Evolutionary conservation across 2,329 filamentous ascomycete species (phyloP).

Genomic region (Ascocoryne sarcoides): DNA sequence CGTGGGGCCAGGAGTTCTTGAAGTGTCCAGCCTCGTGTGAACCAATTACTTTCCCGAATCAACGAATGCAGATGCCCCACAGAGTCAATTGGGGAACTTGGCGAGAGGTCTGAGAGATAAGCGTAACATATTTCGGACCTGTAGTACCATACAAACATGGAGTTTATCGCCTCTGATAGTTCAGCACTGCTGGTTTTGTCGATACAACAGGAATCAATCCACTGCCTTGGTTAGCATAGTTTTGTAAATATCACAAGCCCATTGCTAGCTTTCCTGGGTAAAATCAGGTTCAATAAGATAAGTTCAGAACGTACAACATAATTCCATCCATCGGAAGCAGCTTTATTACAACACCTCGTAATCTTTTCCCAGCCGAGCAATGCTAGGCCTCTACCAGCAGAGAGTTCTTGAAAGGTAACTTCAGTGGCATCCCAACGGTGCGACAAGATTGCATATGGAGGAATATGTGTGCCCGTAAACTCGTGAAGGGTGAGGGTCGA

Average conservation of each 20-base stretch:
- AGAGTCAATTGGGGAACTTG: too few relatives aligned
- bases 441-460: conserved; percentile 11
- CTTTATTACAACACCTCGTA: background rate
- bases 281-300: too few relatives aligned
- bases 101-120: conserved; percentile 1
- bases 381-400: background rate
- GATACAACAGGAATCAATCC: conserved; percentile 4
- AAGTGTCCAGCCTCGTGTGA: background rate
- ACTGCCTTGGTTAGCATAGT: too few relatives aligned
- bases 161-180: conserved; percentile 4
- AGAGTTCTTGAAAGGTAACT: conserved; percentile 3
- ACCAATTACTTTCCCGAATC: conserved; percentile 1
- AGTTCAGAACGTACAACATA: background rate
- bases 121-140: conserved; percentile 2
- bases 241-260: too few relatives aligned
- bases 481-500: conserved; percentile 3
- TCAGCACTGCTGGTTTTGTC: conserved; percentile 5
- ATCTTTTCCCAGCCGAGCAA: conserved; percentile 1
- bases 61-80: too few relatives aligned
- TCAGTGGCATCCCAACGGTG: conserved; percentile 7
- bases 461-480: conserved; percentile 10
- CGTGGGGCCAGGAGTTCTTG: conserved; percentile 3
- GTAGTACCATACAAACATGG: conserved; percentile 3
- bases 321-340: conserved; percentile 1
- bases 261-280: too few relatives aligned